phyloP scores from a whole-genome alignment of 2,329 filamentous ascomycete species.

The Dendryphion nanum region DNA sequence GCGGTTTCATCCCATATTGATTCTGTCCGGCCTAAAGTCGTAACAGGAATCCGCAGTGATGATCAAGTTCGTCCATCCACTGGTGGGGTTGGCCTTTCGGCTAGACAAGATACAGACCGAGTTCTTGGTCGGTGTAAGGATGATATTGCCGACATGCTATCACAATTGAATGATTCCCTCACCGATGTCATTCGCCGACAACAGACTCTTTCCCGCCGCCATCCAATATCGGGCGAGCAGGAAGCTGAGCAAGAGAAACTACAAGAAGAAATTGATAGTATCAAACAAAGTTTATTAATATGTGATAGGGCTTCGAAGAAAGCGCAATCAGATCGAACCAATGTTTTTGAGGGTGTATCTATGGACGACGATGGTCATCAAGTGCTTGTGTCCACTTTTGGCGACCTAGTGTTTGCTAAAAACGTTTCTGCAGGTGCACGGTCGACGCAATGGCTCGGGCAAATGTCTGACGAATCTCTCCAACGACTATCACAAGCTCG shows the following conservation, averaged over 20 bases:
- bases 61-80: no score
- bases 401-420: constrained; percentile 9
- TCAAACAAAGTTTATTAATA: constrained; percentile 6
- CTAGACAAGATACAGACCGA: no score
- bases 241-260: constrained; percentile 1
- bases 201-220: no score
- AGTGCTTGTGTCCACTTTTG: constrained; percentile 11
- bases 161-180: no score
- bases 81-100: no score
- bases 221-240: background rate
- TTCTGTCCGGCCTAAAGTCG: no score
- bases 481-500: constrained; percentile 4
- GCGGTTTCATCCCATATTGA: no score
- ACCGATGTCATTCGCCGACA: no score
- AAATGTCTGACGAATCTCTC: constrained; percentile 9
- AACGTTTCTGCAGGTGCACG: constrained; percentile 6
- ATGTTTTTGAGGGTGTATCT: constrained; percentile 9
- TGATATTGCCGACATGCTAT: no score
- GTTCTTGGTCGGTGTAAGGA: no score
- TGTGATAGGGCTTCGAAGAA: constrained; percentile 8
- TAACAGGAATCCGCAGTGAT: no score
- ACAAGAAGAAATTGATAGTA: constrained; percentile 8
- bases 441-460: constrained; percentile 7
- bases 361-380: constrained; percentile 9
- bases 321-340: constrained; percentile 5